Evolutionary conservation across 192 early-diverging fungal genomes (phyloP).

Genomic region (Phycomyces nitens): DNA sequence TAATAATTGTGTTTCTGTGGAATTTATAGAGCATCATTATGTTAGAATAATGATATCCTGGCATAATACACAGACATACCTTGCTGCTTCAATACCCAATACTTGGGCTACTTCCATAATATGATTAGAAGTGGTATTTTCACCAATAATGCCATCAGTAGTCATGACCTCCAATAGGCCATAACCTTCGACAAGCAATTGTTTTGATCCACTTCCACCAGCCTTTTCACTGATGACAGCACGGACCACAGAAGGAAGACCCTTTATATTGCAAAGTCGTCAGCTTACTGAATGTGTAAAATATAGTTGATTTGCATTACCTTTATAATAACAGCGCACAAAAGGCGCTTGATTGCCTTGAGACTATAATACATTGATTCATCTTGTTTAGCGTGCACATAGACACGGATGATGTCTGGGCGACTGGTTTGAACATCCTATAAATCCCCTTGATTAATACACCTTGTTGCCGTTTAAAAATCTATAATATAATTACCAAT

Average conservation of each 20-base stretch:
- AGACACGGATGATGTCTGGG: conserved; percentile 64
- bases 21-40: background rate
- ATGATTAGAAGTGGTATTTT: conserved; percentile 80
- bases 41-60: background rate
- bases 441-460: background rate
- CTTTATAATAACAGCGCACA: conserved; percentile 86
- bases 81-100: conserved; percentile 95
- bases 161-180: conserved; percentile 93
- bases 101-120: conserved; percentile 88
- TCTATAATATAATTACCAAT: conserved; percentile 34
- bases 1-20: conserved; percentile 74
- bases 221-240: conserved; percentile 80
- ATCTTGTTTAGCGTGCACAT: conserved; percentile 58
- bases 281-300: background rate
- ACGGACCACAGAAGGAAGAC: conserved; percentile 76
- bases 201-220: conserved; percentile 49
- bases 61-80: conserved; percentile 38
- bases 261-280: conserved; percentile 38
- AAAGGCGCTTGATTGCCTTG: conserved; percentile 76
- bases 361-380: conserved; percentile 66
- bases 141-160: conserved; percentile 86
- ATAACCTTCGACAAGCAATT: conserved; percentile 90
- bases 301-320: conserved; percentile 28
- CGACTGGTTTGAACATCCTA: conserved; percentile 60
- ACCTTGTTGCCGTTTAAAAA: background rate